Evolutionary conservation across 1,139 yeast species (phyloP), one percentile per base, ranked within the genome.

Genomic region (Scheffersomyces parashehatae): DNA sequence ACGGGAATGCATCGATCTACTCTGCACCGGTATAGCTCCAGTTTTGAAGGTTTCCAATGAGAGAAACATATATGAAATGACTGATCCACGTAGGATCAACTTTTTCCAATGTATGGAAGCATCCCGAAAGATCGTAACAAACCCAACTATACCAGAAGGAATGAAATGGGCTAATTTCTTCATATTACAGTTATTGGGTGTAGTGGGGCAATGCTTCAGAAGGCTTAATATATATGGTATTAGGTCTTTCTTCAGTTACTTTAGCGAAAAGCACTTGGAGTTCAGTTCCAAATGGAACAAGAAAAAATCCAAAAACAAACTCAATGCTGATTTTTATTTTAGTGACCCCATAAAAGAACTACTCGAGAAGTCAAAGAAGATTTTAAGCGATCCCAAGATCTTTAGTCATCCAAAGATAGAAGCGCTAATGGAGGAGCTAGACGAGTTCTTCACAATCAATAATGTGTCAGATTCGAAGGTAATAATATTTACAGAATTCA

Each of bases 171-270:
- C 82, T 20, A 79, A 82, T 49, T 83, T 69, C 54, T 82, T 77
- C 51, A 70, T 81, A 20, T 58, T 86, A 14, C 87, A 82, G 47
- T 58, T 87, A 3, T 65, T 93, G 41, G 82, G 83, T 3, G 79
- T 82, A 36, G 83, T 86, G n/a, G 97, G 96, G 0, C 89, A 85
- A 55, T 80, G 84, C 64, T 65, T 82, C 36, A 70, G 82, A 53
- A 63, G 90, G 44, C 68, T 95, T 37, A 83, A 84, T 52, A 82
- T 86, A 13, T 95, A 93, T 63, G 99, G 99, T 0, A 72, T 91
- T 12, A 66, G 78, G 36, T 85, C 95, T 0, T 93, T 93, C 59
- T 85, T 80, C 62, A 70, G 75, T 9, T 86, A 83, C 58, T 84
- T 83, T 55, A 56, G 61, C 32, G 83, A 82, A 43, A 84, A 84